These are phyloP conservation scores for Flaveria robusta DNA, from an alignment of 129 eudicot genomes.

Conservation along the genomic window DNA sequence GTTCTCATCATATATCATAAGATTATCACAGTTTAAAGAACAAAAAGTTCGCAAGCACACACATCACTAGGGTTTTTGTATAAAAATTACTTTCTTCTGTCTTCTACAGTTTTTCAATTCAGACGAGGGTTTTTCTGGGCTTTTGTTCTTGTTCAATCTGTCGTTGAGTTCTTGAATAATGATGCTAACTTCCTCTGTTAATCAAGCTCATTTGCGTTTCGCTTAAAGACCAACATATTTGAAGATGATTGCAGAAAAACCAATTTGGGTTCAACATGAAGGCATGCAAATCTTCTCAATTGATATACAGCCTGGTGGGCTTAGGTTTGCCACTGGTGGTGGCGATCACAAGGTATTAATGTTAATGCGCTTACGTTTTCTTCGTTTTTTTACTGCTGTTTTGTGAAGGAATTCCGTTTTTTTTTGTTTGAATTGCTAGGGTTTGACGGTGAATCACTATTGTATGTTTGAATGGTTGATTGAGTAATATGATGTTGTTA, in stretches of 20 bases:
- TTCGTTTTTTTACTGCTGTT: slow-evolving; percentile 8
- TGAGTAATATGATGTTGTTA: not conserved
- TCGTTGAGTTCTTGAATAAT: slow-evolving; percentile 18
- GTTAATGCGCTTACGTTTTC: slow-evolving; percentile 1
- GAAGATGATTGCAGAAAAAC: slow-evolving; percentile 90
- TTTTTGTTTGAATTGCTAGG: slow-evolving; percentile 23
- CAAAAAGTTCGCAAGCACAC: slow-evolving; percentile 27
- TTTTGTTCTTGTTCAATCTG: slow-evolving; percentile 23
- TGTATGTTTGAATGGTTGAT: slow-evolving; percentile 15
- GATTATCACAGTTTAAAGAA: slow-evolving; percentile 31
- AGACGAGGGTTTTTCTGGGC: slow-evolving; percentile 43
- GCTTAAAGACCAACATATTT: slow-evolving; percentile 29
- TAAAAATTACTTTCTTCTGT: slow-evolving; percentile 15
- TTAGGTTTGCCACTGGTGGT: slow-evolving; percentile 98
- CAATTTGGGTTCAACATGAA: slow-evolving; percentile 91
- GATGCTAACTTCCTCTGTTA: slow-evolving; percentile 14
- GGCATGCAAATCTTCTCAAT: slow-evolving; percentile 97
- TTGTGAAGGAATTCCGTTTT: not conserved
- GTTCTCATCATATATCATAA: slow-evolving; percentile 8
- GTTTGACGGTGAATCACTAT: slow-evolving; percentile 13
- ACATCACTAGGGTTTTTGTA: slow-evolving; percentile 45
- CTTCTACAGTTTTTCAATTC: slow-evolving; percentile 23
- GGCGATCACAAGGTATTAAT: slow-evolving; percentile 91
- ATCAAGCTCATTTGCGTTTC: slow-evolving; percentile 26
- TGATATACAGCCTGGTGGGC: slow-evolving; percentile 98